Base-by-base conservation (phyloP, 129 eudicot genomes). In the Artemisia tridentata region DNA sequence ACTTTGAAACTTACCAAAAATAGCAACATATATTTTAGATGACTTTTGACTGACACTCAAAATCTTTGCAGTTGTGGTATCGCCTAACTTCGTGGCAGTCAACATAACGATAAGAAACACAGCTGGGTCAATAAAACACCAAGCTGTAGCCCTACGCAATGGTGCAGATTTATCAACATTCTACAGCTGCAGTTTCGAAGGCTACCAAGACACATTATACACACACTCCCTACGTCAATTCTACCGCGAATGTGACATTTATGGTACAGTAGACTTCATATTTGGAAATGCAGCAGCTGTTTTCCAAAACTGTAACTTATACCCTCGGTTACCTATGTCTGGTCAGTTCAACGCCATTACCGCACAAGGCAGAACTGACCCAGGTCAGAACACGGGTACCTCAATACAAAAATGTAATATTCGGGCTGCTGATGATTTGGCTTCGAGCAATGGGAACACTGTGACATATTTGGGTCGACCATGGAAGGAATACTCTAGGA, bases 161-260 rank as follows among this genome's bases (percentile, higher is more conserved):
- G 84, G 90, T 3, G 95, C 95, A 2, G 90, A 88, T 65, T 53
- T 75, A 19, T 88, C 95, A 0, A 67, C 88, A 0, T 88, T 88
- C 46, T 88, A 88, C 58, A 67, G 67, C 10, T 84, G 90, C 85
- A 88, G 90, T 68, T 84, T 88, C 50, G 95, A 88, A 54, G 95
- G 77, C 1, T 78, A 88, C 16, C 95, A 88, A 66, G 95, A 85
- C 86, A 85, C 95, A 0, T 34, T 88, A 16, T 88, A 82, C 67
- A 19, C 80, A 14, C 90, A 88, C 38, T 88, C 95, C 11, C 82
- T 79, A 38, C 82, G 86, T 15, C 95, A 87, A 43, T 87, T 82
- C 62, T 87, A 87, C 75, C 67, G 65, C 25, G 78, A 88, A 55
- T 85, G 95, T 47, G 83, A 88, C 71, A 52, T 82, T 3, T 84